Evolutionary conservation across 2,329 filamentous ascomycete species (phyloP).

Genomic region (Sporothrix inflata): DNA sequence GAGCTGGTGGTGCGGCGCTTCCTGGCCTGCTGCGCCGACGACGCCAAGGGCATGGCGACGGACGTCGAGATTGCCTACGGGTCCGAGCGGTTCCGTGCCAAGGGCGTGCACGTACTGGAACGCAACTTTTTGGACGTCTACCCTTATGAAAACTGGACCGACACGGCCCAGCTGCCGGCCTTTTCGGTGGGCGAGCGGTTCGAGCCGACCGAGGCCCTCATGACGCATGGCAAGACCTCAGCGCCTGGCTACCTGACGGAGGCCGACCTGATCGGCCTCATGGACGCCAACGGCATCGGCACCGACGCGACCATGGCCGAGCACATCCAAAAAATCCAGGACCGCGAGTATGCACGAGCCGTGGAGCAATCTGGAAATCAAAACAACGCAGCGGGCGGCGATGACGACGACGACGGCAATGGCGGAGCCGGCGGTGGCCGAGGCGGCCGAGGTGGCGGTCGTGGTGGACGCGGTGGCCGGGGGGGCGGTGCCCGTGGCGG

Average conservation of each 20-base stretch:
- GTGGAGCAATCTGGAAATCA: constrained; percentile 42
- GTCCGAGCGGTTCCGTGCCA: constrained; percentile 77
- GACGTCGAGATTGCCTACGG: constrained; percentile 86
- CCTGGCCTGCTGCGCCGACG: constrained; percentile 92
- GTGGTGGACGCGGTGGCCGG: constrained; percentile 48
- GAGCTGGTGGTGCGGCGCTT: constrained; percentile 93
- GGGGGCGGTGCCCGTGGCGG: constrained; percentile 41
- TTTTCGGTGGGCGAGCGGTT: constrained; percentile 82
- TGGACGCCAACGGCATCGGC: constrained; percentile 98
- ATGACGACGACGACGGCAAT: constrained; percentile 47
- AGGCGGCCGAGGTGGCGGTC: constrained; percentile 51
- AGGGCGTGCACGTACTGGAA: constrained; percentile 82
- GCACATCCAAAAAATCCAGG: constrained; percentile 94
- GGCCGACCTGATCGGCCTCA: constrained; percentile 90
- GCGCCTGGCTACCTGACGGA: constrained; percentile 89
- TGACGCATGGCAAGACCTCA: constrained; percentile 87
- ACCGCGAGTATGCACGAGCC: constrained; percentile 80
- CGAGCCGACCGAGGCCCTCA: constrained; percentile 83
- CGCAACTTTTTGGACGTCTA: constrained; percentile 96
- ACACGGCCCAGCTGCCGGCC: constrained; percentile 77
- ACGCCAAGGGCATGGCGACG: constrained; percentile 83
- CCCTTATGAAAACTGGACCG: constrained; percentile 94
- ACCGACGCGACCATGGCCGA: constrained; percentile 99
- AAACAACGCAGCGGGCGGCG: constrained; percentile 44
- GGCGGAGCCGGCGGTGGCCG: constrained; percentile 56